phyloP scores from a whole-genome alignment of 352 stramenopile genomes.

The Pilasporangium apinafurcum region DNA sequence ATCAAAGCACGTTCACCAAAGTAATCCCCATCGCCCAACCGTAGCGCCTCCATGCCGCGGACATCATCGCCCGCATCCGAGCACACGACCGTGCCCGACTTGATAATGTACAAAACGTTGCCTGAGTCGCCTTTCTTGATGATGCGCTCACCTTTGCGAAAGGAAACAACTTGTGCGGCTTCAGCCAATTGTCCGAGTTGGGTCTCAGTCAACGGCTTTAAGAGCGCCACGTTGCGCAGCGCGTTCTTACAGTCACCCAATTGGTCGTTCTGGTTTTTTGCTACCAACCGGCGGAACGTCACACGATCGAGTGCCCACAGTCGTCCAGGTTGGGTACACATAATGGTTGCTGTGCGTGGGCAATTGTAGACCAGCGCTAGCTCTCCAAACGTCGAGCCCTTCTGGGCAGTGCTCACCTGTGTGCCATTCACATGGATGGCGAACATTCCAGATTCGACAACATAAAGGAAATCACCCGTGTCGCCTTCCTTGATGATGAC shows the following conservation, averaged over 20 bases:
- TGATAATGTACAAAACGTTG: constrained; percentile 86
- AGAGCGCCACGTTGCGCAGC: constrained; percentile 44
- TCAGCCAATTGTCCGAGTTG: constrained; percentile 54
- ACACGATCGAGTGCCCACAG: constrained; percentile 85
- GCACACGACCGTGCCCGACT: constrained; percentile 56
- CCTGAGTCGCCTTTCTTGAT: constrained; percentile 78
- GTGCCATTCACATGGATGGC: constrained; percentile 82
- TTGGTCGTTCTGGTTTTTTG: constrained; percentile 63
- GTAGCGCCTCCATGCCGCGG: constrained; percentile 29
- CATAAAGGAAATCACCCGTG: constrained; percentile 74
- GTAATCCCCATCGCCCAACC: constrained; percentile 73
- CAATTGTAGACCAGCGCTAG: constrained; percentile 95
- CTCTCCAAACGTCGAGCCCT: constrained; percentile 91
- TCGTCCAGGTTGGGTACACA: constrained; percentile 28
- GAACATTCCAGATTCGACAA: constrained; percentile 78
- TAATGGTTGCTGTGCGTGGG: constrained; percentile 89
- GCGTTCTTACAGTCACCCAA: constrained; percentile 60
- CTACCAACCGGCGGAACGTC: constrained; percentile 83
- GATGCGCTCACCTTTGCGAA: constrained; percentile 64
- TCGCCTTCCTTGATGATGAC: constrained; percentile 61
- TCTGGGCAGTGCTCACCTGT: constrained; percentile 62
- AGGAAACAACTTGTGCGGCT: constrained; percentile 62
- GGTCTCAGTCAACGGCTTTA: constrained; percentile 48
- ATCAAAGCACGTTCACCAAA: constrained; percentile 92
- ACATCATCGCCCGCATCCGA: constrained; percentile 37